Percentiles rank a stretch among this genome's conserved stretches.
These are phyloP conservation scores for Lyophyllum decastes DNA, from an alignment of 768 basidiomycete genomes.

Conservation along the genomic window DNA sequence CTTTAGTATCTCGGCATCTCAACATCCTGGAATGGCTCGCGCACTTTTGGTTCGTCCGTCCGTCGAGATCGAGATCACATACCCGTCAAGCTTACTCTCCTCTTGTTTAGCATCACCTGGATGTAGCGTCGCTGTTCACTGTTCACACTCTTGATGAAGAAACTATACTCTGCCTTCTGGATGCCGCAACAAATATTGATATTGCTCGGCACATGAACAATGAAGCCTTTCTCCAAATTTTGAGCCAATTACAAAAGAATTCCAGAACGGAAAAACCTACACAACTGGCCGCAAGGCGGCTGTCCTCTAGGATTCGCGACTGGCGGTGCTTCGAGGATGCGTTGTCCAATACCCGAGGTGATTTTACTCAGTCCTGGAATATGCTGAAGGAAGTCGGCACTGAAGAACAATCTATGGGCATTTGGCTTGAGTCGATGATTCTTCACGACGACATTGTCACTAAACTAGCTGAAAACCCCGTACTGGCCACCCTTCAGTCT, in stretches of 20 bases:
- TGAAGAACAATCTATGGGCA: slow-evolving; percentile 70
- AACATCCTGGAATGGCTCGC: slow-evolving; percentile 60
- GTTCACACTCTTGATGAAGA: slow-evolving; percentile 51
- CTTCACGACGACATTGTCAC: slow-evolving; percentile 53
- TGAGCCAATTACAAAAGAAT: slow-evolving; percentile 38
- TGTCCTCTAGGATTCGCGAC: slow-evolving; percentile 51
- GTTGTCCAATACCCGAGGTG: slow-evolving; percentile 50
- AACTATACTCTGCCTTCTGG: slow-evolving; percentile 56
- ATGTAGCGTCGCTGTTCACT: slow-evolving; percentile 57
- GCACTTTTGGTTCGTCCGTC: slow-evolving; percentile 37
- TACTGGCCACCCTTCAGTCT: slow-evolving; percentile 29
- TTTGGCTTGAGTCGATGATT: slow-evolving; percentile 72
- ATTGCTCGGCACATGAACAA: slow-evolving; percentile 55
- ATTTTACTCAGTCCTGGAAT: slow-evolving; percentile 48
- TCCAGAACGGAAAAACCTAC: slow-evolving; percentile 39
- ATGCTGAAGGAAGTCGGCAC: slow-evolving; percentile 62
- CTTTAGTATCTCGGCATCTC: slow-evolving; percentile 65
- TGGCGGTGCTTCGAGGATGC: slow-evolving; percentile 68
- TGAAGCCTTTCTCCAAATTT: slow-evolving; percentile 41
- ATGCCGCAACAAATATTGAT: slow-evolving; percentile 66
- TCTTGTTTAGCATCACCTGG: slow-evolving; percentile 53
- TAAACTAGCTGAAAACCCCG: slow-evolving; percentile 44
- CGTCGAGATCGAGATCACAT: background rate
- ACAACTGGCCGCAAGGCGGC: slow-evolving; percentile 45
- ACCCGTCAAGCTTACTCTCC: background rate